Base-by-base conservation (phyloP, 352 stramenopile species). In the Phytophthora hybrid region DNA sequence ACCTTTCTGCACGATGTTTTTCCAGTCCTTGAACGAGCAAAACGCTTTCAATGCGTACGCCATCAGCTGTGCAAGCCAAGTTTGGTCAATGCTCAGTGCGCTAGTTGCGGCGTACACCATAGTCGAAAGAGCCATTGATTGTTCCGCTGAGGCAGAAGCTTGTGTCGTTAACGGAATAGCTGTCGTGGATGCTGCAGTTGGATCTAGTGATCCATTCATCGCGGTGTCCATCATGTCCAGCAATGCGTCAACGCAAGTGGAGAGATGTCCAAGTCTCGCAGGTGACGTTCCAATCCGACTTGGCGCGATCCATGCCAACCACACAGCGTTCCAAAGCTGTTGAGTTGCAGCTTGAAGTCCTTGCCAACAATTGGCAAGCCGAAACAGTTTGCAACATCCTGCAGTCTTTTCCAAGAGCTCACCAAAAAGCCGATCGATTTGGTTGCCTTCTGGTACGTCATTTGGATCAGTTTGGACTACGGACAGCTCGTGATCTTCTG, bases 261-360 rank as follows among this genome's bases (percentile, higher is more conserved):
- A 74, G 2, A 90, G 29, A 1, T 77, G 26, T 18, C 71, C 23
- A 57, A 86, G 39, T 10, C 58, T 54, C 11, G 11, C 41, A 52
- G 63, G 29, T 1, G 67, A 79, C 19, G 23, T 29, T 18, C 37
- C 54, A 14, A 84, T 71, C 62, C 46, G 63, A 75, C 69, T 83
- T 60, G 62, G 88, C n/a, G 85, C 69, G 5, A 88, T 41, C 88
- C 88, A 94, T 1, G 37, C 69, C 21, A 84, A 19, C 80, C 77
- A 92, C 41, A 93, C 67, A 1, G 73, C 74, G 47, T 91, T 93
- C 68, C 79, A 86, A 11, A 90, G 75, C 44, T 87, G 83, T 54
- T 93, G 84, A 19, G 65, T 63, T 2, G 68, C 80, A 7, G 73
- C 84, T 67, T 93, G 84, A 0, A 94, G 78, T 9, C 71, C 79